Evolutionary conservation across 2,329 filamentous ascomycete species (phyloP).

Genomic region (Stagonosporopsis rhizophila): DNA sequence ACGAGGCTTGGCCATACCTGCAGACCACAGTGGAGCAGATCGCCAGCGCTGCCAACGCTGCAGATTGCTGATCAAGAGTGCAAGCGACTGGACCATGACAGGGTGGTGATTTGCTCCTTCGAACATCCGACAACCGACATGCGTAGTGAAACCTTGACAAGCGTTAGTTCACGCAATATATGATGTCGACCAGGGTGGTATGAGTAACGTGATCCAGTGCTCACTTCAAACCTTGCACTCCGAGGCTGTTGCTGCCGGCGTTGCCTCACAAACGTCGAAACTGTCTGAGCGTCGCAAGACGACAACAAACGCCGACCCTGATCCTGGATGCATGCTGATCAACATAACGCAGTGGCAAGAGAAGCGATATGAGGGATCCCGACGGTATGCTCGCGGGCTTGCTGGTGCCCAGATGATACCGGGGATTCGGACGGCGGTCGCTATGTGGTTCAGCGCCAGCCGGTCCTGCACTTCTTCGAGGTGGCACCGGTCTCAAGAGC

Average conservation of each 20-base stretch:
- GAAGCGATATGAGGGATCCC: conserved; percentile 16
- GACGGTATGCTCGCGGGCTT: conserved; percentile 5
- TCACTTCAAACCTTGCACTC: conserved; percentile 8
- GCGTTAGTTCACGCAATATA: conserved; percentile 14
- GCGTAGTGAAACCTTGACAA: conserved; percentile 18
- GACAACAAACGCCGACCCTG: conserved; percentile 9
- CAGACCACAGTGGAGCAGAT: conserved; percentile 16
- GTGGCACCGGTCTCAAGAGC: conserved; percentile 37
- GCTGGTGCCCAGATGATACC: conserved; percentile 11
- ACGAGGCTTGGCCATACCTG: conserved; percentile 12
- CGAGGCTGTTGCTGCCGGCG: conserved; percentile 14
- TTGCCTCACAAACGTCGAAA: conserved; percentile 18
- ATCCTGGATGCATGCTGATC: conserved; percentile 11
- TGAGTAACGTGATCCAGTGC: conserved; percentile 16
- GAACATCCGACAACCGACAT: conserved; percentile 12
- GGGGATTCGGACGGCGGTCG: conserved; percentile 6
- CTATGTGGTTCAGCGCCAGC: conserved; percentile 18
- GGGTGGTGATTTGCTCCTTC: conserved; percentile 10
- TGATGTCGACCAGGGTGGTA: conserved; percentile 7
- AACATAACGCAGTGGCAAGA: conserved; percentile 15
- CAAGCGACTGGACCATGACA: conserved; percentile 15
- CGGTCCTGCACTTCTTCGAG: conserved; percentile 28
- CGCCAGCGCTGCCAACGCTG: conserved; percentile 17
- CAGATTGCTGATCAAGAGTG: conserved; percentile 17
- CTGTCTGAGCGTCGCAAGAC: conserved; percentile 12